These are phyloP conservation scores for Helianthus tuberosus DNA, from an alignment of 129 eudicot species.

Conservation along the genomic window DNA sequence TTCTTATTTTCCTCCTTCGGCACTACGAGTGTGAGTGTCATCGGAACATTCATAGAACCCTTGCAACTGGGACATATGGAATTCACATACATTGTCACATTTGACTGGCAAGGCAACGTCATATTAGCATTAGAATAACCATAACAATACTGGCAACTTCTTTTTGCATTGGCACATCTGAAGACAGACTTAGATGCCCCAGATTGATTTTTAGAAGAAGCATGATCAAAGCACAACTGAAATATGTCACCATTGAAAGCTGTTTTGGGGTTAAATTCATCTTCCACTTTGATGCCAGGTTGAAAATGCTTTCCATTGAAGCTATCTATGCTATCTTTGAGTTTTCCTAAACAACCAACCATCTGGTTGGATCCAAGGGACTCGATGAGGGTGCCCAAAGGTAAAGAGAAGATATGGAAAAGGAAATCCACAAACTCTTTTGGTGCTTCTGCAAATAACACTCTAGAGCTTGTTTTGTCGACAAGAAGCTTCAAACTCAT, in stretches of 20 bases:
- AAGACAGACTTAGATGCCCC: neutral
- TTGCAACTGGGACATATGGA: neutral
- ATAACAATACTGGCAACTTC: too few relatives aligned
- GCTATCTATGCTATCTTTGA: too few relatives aligned
- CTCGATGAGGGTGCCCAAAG: constrained; percentile 12
- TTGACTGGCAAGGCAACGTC: neutral
- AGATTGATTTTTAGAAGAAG: neutral
- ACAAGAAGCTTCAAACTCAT: constrained; percentile 13
- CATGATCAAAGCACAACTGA: neutral
- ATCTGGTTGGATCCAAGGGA: neutral
- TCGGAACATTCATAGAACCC: neutral
- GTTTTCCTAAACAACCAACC: constrained; percentile 13
- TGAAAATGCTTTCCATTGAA: too few relatives aligned
- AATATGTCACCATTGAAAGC: neutral
- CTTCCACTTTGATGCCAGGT: too few relatives aligned
- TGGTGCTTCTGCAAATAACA: too few relatives aligned
- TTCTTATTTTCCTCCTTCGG: neutral
- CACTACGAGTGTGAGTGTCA: neutral
- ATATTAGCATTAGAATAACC: too few relatives aligned
- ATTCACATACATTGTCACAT: neutral
- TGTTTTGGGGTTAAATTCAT: neutral
- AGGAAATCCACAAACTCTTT: constrained; percentile 10
- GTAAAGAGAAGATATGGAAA: constrained; percentile 16
- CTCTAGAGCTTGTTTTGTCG: neutral
- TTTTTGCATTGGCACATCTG: neutral